phyloP scores from a whole-genome alignment of 2,329 filamentous ascomycete genomes.

The Rosellinia necatrix region DNA sequence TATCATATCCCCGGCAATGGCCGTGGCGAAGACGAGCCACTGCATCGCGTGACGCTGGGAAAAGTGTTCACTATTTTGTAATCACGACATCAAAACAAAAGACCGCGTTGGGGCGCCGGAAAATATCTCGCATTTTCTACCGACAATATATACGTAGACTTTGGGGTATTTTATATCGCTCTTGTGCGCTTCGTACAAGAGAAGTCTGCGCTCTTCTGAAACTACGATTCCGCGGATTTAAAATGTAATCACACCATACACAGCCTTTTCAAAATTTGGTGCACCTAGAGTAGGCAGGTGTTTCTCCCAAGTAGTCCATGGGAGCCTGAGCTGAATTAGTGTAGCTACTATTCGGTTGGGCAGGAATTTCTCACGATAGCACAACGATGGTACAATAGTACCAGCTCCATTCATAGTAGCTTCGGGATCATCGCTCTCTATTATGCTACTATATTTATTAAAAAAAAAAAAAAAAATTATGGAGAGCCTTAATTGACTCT shows the following conservation, averaged over 20 bases:
- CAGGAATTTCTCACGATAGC: neutral
- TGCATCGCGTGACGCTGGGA: constrained; percentile 6
- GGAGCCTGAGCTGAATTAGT: neutral
- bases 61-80: neutral
- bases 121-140: neutral
- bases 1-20: constrained; percentile 41
- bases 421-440: neutral
- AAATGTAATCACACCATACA: no score
- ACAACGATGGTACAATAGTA: neutral
- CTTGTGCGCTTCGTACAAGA: no score
- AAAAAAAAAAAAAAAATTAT: no score
- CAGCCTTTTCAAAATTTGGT: no score
- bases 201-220: no score
- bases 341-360: neutral
- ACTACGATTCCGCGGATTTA: no score
- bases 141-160: neutral
- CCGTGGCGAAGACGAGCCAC: constrained; percentile 45
- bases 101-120: neutral
- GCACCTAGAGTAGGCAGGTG: neutral
- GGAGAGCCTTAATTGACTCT: no score
- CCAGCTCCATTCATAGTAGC: neutral
- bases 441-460: neutral
- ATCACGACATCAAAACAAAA: neutral
- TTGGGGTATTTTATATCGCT: no score
- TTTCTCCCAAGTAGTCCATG: neutral